Evolutionary conservation across 805 yeast species (phyloP).

Genomic region (Saturnispora hagleri): DNA sequence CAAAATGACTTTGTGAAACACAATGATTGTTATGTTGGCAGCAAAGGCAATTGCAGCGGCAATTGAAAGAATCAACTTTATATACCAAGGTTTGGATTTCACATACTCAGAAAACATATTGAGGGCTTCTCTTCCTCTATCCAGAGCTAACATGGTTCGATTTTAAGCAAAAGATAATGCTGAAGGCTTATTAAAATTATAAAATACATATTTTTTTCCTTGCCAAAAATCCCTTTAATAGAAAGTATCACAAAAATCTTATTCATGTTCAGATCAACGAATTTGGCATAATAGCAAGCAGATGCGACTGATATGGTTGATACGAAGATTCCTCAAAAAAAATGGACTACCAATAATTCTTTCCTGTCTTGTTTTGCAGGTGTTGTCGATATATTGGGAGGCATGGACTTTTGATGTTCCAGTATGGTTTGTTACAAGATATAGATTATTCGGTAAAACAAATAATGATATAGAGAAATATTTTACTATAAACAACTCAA

Average conservation of each 20-base stretch:
- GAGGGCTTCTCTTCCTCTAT: not conserved
- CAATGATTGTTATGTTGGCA: not conserved
- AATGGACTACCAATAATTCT: not conserved
- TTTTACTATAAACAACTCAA: not conserved
- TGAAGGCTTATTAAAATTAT: not conserved
- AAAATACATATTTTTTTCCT: not conserved
- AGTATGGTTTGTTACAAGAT: constrained; percentile 11
- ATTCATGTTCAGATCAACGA: not conserved
- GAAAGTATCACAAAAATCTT: not conserved
- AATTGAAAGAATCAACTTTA: constrained; percentile 1
- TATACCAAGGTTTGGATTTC: not conserved
- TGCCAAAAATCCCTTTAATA: not conserved
- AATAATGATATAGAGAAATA: not conserved
- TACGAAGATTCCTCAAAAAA: not conserved
- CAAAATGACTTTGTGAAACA: constrained; percentile 32
- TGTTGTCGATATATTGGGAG: constrained; percentile 1
- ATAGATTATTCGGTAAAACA: not conserved
- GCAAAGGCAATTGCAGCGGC: not conserved
- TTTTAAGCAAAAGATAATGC: not conserved
- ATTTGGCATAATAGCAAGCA: not conserved
- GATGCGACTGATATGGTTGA: not conserved
- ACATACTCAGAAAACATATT: not conserved
- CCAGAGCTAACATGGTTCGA: not conserved
- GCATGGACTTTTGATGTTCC: constrained; percentile 2
- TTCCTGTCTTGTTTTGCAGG: not conserved